phyloP scores from a whole-genome alignment of 805 yeast genomes.

The Spathaspora passalidarum region DNA sequence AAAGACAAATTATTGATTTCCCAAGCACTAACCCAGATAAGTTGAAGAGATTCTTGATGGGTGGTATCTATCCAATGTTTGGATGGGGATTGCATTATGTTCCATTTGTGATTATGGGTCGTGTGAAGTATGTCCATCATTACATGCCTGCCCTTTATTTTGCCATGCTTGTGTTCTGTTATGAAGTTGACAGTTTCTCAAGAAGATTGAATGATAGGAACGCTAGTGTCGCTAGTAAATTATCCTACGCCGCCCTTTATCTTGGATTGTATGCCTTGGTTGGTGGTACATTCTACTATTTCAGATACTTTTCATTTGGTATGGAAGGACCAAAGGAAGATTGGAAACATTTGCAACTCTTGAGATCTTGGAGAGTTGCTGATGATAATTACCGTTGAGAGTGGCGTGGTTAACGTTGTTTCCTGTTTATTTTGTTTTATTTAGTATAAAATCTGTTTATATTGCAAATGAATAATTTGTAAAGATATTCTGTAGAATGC shows the following conservation, averaged over 20 bases:
- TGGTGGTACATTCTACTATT: constrained; percentile 40
- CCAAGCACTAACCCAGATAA: constrained; percentile 37
- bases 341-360: constrained; percentile 37
- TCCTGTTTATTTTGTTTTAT: neutral
- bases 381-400: constrained; percentile 31
- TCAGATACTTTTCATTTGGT: constrained; percentile 40
- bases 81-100: constrained; percentile 89
- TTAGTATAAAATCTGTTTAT: neutral
- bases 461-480: no score
- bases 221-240: constrained; percentile 12
- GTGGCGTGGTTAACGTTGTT: neutral
- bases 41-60: constrained; percentile 55
- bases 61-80: constrained; percentile 79
- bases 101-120: constrained; percentile 90
- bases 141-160: constrained; percentile 93
- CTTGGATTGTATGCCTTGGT: constrained; percentile 29
- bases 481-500: no score
- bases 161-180: constrained; percentile 77
- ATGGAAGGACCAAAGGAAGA: constrained; percentile 43
- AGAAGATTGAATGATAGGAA: constrained; percentile 18
- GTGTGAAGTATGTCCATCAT: constrained; percentile 96
- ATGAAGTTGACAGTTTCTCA: constrained; percentile 50
- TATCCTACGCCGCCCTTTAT: constrained; percentile 23
- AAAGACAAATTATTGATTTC: constrained; percentile 66
- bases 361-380: constrained; percentile 40